Percentiles rank a stretch among this genome's conserved stretches.
Evolutionary conservation across 2,329 filamentous ascomycete species (phyloP).

Genomic region (Fusarium siculi): DNA sequence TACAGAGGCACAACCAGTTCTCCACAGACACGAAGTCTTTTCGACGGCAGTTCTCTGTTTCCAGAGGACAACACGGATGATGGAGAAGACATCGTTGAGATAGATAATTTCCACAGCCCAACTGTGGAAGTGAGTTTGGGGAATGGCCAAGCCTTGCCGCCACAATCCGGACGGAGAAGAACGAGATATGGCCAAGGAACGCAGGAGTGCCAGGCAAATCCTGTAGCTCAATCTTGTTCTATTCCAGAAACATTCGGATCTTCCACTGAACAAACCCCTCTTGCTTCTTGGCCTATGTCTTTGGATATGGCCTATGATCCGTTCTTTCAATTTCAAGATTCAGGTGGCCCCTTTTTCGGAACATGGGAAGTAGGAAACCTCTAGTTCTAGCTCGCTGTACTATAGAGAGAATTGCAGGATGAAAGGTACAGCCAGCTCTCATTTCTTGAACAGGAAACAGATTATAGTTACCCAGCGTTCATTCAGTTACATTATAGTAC

Average conservation of each 20-base stretch:
- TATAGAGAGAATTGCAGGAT: too few species aligned
- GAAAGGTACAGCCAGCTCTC: neutral
- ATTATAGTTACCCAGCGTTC: accelerated
- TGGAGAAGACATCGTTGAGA: neutral
- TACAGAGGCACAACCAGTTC: neutral
- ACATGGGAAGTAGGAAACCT: neutral
- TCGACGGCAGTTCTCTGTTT: neutral
- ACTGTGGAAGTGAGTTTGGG: neutral
- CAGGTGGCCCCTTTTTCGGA: neutral
- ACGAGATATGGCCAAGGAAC: neutral
- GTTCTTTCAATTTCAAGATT: neutral
- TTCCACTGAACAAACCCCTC: neutral
- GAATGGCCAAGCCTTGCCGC: neutral
- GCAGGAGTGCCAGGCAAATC: neutral
- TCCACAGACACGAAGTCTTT: neutral
- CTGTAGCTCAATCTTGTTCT: neutral
- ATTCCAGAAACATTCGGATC: neutral
- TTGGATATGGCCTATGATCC: constrained; percentile 4
- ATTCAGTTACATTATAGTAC: too few species aligned
- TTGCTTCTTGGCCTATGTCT: neutral
- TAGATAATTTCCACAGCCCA: neutral
- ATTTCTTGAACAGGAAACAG: neutral
- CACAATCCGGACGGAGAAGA: neutral
- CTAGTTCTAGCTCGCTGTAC: neutral
- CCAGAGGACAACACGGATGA: neutral